Evolutionary conservation across 2,329 filamentous ascomycete genomes (phyloP), one percentile per base, ranked within the genome.

Genomic region (Coniochaeta pulveracea): DNA sequence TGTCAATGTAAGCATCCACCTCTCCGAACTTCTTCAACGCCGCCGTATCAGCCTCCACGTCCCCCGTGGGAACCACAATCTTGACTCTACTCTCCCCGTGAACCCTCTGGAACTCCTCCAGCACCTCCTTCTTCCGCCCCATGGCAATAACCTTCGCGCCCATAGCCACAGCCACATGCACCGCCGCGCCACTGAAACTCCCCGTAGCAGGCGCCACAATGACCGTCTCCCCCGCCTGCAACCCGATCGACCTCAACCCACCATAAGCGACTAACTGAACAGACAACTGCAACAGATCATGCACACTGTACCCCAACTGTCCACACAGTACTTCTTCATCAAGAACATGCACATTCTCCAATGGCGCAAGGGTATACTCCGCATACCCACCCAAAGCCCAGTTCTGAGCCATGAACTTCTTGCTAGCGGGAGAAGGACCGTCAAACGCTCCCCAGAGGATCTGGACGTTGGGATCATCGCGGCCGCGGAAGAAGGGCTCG

Each of bases 111-210:
- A 69, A 35, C 22, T 45, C 44, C n/a, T 46, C 46, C 14, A 66
- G 44, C 23, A 40, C 39, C 22, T 47, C 42, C 36, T 49, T 39
- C 40, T 64, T 63, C 9, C 66, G 50, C 2, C 67, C 64, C 50
- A 65, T 55, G 3, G 67, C 67, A 33, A 73, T 47, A 6, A 71
- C 65, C 10, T 51, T 55, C 2, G 63, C 64, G 0, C 66, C 68
- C 55, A 70, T 61, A 3, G 64, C 59, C 1, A 63, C 29, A 0
- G 65, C 66, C 1, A 63, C 52, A 4, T 51, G 40, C 0, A 69
- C 62, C 1, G 51, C 64, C 0, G 57, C 58, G 11, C 63, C 56
- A 6, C 66, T 60, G 42, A 58, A 71, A 0, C 39, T 40, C 0
- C 65, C 66, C 0, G 64, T 69, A 4, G 65, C 62, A 2, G 66